These are phyloP conservation scores for Scopulariopsis brevicaulis DNA, from an alignment of 2,329 filamentous ascomycete genomes.

Conservation along the genomic window DNA sequence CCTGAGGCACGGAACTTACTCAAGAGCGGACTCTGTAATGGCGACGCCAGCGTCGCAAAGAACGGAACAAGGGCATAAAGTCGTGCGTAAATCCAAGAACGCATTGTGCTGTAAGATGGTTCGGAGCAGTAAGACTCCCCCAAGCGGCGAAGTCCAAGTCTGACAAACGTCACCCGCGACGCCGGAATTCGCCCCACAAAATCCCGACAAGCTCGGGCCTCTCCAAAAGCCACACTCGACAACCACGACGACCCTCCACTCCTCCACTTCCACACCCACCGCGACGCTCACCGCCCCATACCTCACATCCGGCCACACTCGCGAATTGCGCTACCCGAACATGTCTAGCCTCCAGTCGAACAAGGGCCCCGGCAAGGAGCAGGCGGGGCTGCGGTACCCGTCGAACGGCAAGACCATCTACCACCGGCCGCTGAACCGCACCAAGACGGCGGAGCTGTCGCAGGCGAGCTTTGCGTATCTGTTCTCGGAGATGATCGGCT, in stretches of 20 bases:
- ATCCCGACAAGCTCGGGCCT: background rate
- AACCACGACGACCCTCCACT: no score
- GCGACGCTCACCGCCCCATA: background rate
- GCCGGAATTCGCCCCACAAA: background rate
- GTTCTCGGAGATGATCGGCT: conserved; percentile 93
- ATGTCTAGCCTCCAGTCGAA: conserved; percentile 41
- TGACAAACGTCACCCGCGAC: background rate
- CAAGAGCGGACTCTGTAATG: no score
- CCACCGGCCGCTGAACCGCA: conserved; percentile 85
- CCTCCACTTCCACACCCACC: background rate
- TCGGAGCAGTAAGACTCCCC: no score
- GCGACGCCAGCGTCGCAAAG: no score
- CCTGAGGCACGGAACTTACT: no score
- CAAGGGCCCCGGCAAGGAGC: conserved; percentile 32
- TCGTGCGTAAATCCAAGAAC: no score
- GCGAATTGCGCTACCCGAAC: no score
- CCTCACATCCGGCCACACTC: no score
- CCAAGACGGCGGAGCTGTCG: conserved; percentile 78
- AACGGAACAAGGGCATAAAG: no score
- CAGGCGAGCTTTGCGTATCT: conserved; percentile 92
- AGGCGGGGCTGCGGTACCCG: conserved; percentile 69
- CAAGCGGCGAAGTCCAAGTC: no score
- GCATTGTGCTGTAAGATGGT: no score
- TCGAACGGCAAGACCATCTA: conserved; percentile 97
- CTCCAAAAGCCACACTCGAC: background rate